These are phyloP conservation scores for Trichoderma endophyticum DNA, from an alignment of 2,329 filamentous ascomycete species.

Conservation along the genomic window DNA sequence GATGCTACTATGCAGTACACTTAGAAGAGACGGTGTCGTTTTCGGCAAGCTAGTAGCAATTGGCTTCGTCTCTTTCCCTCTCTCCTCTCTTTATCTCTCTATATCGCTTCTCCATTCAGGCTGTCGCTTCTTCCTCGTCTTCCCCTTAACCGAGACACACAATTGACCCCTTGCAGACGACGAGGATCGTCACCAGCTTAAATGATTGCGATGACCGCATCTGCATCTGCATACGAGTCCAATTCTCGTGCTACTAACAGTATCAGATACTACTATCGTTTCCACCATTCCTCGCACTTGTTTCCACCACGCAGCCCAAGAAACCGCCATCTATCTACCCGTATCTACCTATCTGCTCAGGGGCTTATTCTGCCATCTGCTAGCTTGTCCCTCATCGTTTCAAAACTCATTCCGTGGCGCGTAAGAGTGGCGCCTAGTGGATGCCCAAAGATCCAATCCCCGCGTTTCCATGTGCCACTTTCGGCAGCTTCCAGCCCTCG, in stretches of 20 bases:
- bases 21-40: not conserved
- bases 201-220: not conserved
- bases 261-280: not conserved
- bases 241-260: not conserved
- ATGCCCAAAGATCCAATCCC: slow-evolving; percentile 4
- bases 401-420: not conserved
- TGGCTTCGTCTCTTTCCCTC: not conserved
- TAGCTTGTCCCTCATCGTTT: not conserved
- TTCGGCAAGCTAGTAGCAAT: not conserved
- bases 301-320: not conserved
- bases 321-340: not conserved
- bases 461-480: slow-evolving; percentile 12
- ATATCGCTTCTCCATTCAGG: not conserved
- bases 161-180: not conserved
- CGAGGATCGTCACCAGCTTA: not conserved
- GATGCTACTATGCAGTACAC: not conserved
- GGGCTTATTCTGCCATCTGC: not conserved
- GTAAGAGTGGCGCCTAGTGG: not conserved
- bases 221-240: not conserved
- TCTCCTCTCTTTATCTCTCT: not conserved
- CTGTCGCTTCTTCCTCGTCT: not conserved
- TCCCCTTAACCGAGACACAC: not conserved
- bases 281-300: not conserved
- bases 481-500: not conserved
- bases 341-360: not conserved